Evolutionary conservation across 2,329 filamentous ascomycete species (phyloP), one percentile per base, ranked within the genome.

Genomic region (Calonectria henricotiae): DNA sequence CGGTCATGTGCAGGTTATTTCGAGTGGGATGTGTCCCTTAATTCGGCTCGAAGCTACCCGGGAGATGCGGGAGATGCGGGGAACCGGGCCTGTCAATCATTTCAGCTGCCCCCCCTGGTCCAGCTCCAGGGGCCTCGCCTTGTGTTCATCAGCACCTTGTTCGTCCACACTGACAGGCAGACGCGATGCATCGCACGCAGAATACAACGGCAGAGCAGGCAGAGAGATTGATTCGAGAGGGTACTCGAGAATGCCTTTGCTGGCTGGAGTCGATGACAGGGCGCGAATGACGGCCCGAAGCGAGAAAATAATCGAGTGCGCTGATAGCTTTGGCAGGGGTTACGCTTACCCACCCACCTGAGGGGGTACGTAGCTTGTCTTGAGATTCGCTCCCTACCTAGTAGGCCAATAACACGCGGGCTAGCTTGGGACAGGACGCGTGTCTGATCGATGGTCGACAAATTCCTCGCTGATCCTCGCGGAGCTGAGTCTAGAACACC

Each of bases 201-300:
- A 30, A 7, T 30, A 4, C 27, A 30, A 7, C 27, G 1, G 27
- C 27, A 30, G 27, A 30, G 27, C 27, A 30, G 27, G 27, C 27
- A 30, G 27, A 30, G 27, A 30, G 7, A 30, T 30, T 30, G 27
- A 30, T 30, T 30, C 7, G 27, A 30, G 27, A 1, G 27, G 27
- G 27, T 7, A 7, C 1, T 30, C 27, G 27, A 30, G 27, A 30
- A 30, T 30, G 27, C 27, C 27, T 20, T 20, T 20, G 1, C 27
- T 30, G 27, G 27, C 27, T 7, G 27, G 4, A 30, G 27, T 46
- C n/a, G 43, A 46, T 46, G 43, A 23, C 20, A 20, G 43, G 41
- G 41, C 43, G 43, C n/a, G n/a, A 46, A 46, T 46, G 17, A n/a
- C 43, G 43, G 43, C 17, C n/a, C 43, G 43, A n/a, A 44, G 41